Evolutionary conservation across 2,329 filamentous ascomycete genomes (phyloP).

Genomic region (Arthrobotrys sphaeroides): DNA sequence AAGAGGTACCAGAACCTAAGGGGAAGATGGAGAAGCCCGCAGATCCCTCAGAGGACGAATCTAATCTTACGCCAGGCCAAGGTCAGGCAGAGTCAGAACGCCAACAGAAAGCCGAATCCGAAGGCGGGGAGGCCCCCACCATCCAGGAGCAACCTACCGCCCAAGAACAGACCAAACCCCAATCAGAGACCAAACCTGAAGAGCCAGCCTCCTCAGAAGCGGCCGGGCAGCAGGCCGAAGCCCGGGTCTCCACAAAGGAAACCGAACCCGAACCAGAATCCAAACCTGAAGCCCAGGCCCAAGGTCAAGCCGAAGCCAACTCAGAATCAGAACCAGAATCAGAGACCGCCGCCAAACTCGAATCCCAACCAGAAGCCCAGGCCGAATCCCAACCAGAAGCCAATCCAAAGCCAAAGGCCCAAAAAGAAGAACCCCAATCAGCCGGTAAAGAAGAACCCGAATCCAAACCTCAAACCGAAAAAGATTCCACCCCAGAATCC

Average conservation of each 20-base stretch:
- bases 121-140: slow-evolving; percentile 26
- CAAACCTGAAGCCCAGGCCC: slow-evolving; percentile 16
- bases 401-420: slow-evolving; percentile 8
- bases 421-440: slow-evolving; percentile 22
- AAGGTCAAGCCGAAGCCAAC: slow-evolving; percentile 24
- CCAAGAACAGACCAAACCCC: slow-evolving; percentile 27
- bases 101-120: slow-evolving; percentile 45
- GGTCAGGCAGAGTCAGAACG: slow-evolving; percentile 45
- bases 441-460: slow-evolving; percentile 5
- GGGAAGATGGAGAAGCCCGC: slow-evolving; percentile 56
- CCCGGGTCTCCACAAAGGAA: slow-evolving; percentile 16
- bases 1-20: slow-evolving; percentile 58
- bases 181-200: slow-evolving; percentile 37
- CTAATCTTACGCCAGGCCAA: slow-evolving; percentile 54
- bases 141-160: slow-evolving; percentile 19
- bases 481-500: slow-evolving; percentile 23
- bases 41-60: slow-evolving; percentile 56
- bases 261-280: slow-evolving; percentile 2
- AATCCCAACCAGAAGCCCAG: slow-evolving; percentile 16
- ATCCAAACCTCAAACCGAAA: slow-evolving; percentile 14
- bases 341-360: slow-evolving; percentile 8
- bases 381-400: slow-evolving; percentile 30
- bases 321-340: slow-evolving; percentile 28
- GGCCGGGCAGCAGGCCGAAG: slow-evolving; percentile 23
- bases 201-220: slow-evolving; percentile 26